A percentile compares a stretch with the other conserved stretches of the same genome.
Conservation (phyloP, 345 rosid genomes). For the Dimocarpus longan region DNA sequence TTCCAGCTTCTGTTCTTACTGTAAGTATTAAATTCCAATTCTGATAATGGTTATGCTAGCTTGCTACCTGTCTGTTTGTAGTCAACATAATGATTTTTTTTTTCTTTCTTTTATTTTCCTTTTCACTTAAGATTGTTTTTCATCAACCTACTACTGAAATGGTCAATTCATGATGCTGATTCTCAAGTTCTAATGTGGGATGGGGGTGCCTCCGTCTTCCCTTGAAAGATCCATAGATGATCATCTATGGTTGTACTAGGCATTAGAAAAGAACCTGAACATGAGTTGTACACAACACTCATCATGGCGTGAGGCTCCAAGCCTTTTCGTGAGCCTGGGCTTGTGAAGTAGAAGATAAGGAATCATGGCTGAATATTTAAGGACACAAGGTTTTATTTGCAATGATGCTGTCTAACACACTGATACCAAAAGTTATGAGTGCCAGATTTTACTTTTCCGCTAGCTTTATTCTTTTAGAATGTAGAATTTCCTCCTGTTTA, state of each 20-base stretch:
- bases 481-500: neutral
- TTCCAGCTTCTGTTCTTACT: conserved; percentile 97
- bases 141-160: neutral
- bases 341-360: neutral
- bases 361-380: neutral
- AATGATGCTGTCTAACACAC: too few relatives aligned
- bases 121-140: neutral
- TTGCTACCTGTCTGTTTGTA: neutral
- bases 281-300: neutral
- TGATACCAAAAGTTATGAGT: neutral
- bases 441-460: neutral
- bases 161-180: neutral
- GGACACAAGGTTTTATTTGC: neutral
- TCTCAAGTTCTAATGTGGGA: neutral
- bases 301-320: neutral
- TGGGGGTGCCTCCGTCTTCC: neutral
- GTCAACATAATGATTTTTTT: neutral
- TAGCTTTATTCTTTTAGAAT: neutral
- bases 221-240: neutral
- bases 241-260: neutral
- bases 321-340: neutral
- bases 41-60: conserved; percentile 8
- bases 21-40: conserved; percentile 47
- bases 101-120: neutral
- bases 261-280: conserved; percentile 6